A percentile compares a stretch with the other conserved stretches of the same genome.
These are phyloP conservation scores for Leptodontidium sp. DNA, from an alignment of 2,329 filamentous ascomycete genomes.

Conservation along the genomic window DNA sequence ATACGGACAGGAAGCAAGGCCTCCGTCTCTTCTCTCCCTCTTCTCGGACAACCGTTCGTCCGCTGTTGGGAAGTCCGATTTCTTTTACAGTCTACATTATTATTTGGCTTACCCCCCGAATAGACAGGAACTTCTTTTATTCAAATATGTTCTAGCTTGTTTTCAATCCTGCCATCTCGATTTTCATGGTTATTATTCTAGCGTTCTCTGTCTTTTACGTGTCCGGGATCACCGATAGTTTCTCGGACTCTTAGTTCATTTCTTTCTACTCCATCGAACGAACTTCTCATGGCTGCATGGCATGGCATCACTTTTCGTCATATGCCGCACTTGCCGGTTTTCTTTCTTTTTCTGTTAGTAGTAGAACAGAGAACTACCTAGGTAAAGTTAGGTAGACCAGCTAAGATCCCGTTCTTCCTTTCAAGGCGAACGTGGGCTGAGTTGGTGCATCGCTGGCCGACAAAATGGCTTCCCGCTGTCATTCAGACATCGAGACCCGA, in stretches of 20 bases:
- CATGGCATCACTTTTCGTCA: constrained; percentile 13
- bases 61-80: too few relatives aligned
- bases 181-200: not conserved
- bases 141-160: too few relatives aligned
- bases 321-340: constrained; percentile 22
- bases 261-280: constrained; percentile 3
- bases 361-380: not conserved
- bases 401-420: constrained; percentile 10
- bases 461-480: constrained; percentile 9
- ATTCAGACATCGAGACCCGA: constrained; percentile 16
- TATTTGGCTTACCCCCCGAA: too few relatives aligned
- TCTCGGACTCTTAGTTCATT: not conserved
- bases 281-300: constrained; percentile 13
- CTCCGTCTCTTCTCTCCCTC: not conserved
- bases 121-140: too few relatives aligned
- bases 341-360: constrained; percentile 12
- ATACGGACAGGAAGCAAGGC: constrained; percentile 4
- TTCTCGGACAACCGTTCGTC: not conserved
- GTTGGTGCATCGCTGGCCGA: constrained; percentile 14
- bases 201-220: not conserved
- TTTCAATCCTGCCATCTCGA: too few relatives aligned
- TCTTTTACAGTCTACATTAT: too few relatives aligned
- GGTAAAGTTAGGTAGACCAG: not conserved
- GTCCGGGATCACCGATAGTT: constrained; percentile 15
- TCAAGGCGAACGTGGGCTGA: constrained; percentile 23